Conservation (phyloP, 495 filamentous ascomycete genomes). For the Daldinia decipiens region DNA sequence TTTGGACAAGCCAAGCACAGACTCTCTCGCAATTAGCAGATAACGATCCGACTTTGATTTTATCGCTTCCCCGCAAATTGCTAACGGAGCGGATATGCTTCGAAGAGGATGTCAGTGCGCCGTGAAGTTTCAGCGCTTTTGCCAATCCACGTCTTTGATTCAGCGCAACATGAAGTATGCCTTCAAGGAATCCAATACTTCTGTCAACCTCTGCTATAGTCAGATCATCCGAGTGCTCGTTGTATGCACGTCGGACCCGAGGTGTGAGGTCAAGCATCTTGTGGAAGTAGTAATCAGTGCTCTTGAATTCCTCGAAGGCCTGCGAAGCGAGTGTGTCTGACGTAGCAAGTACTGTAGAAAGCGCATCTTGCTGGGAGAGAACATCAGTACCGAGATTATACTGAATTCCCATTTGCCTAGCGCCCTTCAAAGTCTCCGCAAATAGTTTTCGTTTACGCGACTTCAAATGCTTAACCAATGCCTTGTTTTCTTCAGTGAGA, state of each 20-base stretch:
- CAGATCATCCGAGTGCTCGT: constrained; percentile 84
- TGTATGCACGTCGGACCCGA: constrained; percentile 68
- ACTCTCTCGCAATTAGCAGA: constrained; percentile 48
- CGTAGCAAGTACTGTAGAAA: constrained; percentile 72
- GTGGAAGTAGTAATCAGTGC: constrained; percentile 72
- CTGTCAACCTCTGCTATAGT: constrained; percentile 78
- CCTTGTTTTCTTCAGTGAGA: constrained; percentile 84
- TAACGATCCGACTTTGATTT: constrained; percentile 31
- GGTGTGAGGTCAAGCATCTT: constrained; percentile 76
- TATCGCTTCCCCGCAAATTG: constrained; percentile 18
- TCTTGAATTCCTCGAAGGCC: constrained; percentile 20
- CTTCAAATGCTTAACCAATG: constrained; percentile 84
- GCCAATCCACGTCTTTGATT: constrained; percentile 71
- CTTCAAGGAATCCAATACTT: constrained; percentile 84
- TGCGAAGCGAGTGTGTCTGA: constrained; percentile 61
- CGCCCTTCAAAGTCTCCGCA: constrained; percentile 80
- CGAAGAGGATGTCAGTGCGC: constrained; percentile 26
- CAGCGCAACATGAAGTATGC: constrained; percentile 74
- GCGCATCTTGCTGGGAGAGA: constrained; percentile 75
- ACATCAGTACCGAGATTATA: constrained; percentile 75
- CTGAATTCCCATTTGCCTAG: constrained; percentile 89
- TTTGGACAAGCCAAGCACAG: constrained; percentile 55
- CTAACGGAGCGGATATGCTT: constrained; percentile 40
- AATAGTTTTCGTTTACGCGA: constrained; percentile 90
- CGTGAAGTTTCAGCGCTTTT: constrained; percentile 50